These are phyloP conservation scores for Serendipita vermifera DNA, from an alignment of 768 basidiomycete genomes.

Conservation along the genomic window DNA sequence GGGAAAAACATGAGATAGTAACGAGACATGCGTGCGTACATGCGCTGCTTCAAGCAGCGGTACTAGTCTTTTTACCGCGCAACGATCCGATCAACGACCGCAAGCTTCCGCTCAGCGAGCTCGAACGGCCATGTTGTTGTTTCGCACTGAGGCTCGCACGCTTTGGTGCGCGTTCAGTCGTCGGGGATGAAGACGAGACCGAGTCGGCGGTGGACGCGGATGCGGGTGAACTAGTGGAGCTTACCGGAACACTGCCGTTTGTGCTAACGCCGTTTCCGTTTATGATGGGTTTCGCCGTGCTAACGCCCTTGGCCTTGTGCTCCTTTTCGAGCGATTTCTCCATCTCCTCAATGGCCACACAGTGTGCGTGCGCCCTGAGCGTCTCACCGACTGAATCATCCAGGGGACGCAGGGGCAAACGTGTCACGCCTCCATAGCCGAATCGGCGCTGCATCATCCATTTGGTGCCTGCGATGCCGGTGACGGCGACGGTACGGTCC, in stretches of 20 bases:
- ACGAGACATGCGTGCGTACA: too few relatives aligned
- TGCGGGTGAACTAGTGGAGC: neutral
- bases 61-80: neutral
- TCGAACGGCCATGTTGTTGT: neutral
- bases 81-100: neutral
- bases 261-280: neutral
- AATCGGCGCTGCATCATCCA: conserved; percentile 56
- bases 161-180: neutral
- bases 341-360: conserved; percentile 48
- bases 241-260: neutral
- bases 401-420: conserved; percentile 63
- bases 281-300: neutral
- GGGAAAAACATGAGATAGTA: too few relatives aligned
- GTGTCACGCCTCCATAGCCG: conserved; percentile 71
- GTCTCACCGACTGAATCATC: conserved; percentile 39
- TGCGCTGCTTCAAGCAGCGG: too few relatives aligned
- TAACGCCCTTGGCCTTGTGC: neutral
- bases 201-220: neutral
- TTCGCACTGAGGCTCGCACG: neutral
- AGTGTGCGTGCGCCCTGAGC: conserved; percentile 62
- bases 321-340: conserved; percentile 30
- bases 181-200: neutral
- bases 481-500: conserved; percentile 66
- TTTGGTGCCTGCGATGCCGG: conserved; percentile 75
- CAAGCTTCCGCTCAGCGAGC: neutral